Evolutionary conservation across 306 rosid genomes (phyloP).

Genomic region (Hippophae rhamnoides): DNA sequence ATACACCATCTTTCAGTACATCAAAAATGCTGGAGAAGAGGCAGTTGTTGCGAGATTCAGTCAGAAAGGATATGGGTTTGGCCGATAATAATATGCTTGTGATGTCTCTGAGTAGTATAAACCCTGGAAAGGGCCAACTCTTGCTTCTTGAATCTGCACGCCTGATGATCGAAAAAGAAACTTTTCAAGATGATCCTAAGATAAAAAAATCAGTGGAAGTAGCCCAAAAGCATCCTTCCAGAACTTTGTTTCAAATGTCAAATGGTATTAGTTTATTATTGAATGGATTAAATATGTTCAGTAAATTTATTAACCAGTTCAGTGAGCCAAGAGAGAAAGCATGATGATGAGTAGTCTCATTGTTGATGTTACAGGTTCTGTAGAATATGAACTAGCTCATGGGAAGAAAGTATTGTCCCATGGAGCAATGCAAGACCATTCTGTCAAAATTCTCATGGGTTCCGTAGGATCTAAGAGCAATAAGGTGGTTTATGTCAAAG

Average conservation of each 20-base stretch:
- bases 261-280: slow-evolving; percentile 21
- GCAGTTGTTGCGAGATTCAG: slow-evolving; percentile 47
- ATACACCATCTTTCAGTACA: slow-evolving; percentile 58
- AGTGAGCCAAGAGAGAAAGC: slow-evolving; percentile 6
- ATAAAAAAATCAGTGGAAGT: slow-evolving; percentile 16
- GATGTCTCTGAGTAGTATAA: slow-evolving; percentile 78
- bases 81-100: slow-evolving; percentile 63
- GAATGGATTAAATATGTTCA: slow-evolving; percentile 22
- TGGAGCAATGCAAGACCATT: slow-evolving; percentile 22
- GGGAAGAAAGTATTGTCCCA: slow-evolving; percentile 31
- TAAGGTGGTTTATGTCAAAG: slow-evolving; percentile 69
- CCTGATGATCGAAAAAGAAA: slow-evolving; percentile 27
- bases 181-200: slow-evolving; percentile 24
- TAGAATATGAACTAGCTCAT: slow-evolving; percentile 16
- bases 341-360: slow-evolving; percentile 15
- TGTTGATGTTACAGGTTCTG: slow-evolving; percentile 27
- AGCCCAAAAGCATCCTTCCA: slow-evolving; percentile 40
- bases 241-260: slow-evolving; percentile 43
- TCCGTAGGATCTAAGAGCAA: slow-evolving; percentile 96
- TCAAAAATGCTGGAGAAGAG: slow-evolving; percentile 54
- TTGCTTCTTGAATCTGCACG: slow-evolving; percentile 67
- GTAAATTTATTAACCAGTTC: slow-evolving; percentile 25
- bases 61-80: slow-evolving; percentile 72
- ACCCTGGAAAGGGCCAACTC: slow-evolving; percentile 86
- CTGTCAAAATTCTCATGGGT: slow-evolving; percentile 61